Conservation (phyloP, 78 protist species). For the Cavenderia fasciculata region DNA sequence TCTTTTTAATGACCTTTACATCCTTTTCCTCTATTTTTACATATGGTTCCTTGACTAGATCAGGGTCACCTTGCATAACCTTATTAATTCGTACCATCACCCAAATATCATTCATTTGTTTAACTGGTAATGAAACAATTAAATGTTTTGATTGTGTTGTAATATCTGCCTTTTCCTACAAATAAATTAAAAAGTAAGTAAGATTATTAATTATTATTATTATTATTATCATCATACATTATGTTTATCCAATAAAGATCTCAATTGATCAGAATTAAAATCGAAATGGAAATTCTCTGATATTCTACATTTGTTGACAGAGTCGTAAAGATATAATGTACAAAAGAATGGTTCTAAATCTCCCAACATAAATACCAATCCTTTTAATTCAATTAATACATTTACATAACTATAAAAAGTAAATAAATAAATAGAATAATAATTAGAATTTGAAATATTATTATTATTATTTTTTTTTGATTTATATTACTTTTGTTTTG, state of each 20-base stretch:
- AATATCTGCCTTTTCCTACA: conserved; percentile 8
- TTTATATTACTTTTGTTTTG: background rate
- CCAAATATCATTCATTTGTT: conserved; percentile 60
- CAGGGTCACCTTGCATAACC: conserved; percentile 73
- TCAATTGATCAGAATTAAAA: conserved; percentile 26
- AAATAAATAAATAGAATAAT: too few relatives aligned
- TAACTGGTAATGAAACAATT: conserved; percentile 32
- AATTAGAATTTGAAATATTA: too few relatives aligned
- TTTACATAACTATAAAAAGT: background rate
- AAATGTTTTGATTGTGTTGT: conserved; percentile 52
- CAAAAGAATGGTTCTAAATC: conserved; percentile 73
- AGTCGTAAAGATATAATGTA: conserved; percentile 34
- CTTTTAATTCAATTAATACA: conserved; percentile 42
- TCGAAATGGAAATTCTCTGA: conserved; percentile 58
- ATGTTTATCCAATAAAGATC: background rate
- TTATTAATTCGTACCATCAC: conserved; percentile 34
- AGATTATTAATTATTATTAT: too few relatives aligned
- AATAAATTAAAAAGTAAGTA: too few relatives aligned
- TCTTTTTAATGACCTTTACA: conserved; percentile 24
- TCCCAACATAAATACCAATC: conserved; percentile 54
- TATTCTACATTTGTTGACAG: background rate
- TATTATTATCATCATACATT: too few relatives aligned
- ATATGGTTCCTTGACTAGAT: conserved; percentile 37
- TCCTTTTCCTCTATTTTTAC: conserved; percentile 40
- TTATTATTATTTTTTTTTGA: too few relatives aligned